Evolutionary conservation across 371 early-diverging fungal genomes (phyloP).

Genomic region (Mortierella sp.): DNA sequence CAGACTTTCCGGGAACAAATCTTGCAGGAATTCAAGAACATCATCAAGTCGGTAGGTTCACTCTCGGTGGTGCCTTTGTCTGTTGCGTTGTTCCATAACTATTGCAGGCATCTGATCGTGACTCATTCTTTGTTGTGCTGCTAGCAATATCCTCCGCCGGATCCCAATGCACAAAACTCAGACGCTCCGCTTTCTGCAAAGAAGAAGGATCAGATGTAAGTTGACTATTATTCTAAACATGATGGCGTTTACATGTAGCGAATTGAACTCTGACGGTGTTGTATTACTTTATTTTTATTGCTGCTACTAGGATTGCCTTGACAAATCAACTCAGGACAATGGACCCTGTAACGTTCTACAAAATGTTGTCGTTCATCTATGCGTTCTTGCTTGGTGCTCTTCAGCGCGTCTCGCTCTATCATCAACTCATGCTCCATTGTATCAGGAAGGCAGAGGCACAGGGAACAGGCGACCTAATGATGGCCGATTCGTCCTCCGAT

Average conservation of each 20-base stretch:
- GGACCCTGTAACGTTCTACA: conserved; percentile 87
- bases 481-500: conserved; percentile 52
- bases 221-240: not conserved
- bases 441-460: conserved; percentile 66
- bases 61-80: not conserved
- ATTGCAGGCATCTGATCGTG: not conserved
- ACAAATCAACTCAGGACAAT: conserved; percentile 72
- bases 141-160: conserved; percentile 63
- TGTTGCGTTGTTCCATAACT: not conserved
- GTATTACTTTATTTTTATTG: not conserved
- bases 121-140: not conserved
- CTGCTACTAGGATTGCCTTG: conserved; percentile 43
- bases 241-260: not conserved
- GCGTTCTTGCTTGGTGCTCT: conserved; percentile 74
- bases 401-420: conserved; percentile 72
- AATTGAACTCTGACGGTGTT: no score
- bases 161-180: conserved; percentile 29
- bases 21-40: conserved; percentile 78
- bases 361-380: conserved; percentile 79
- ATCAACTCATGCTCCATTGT: conserved; percentile 66
- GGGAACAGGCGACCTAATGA: conserved; percentile 52
- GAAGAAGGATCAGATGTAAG: conserved; percentile 66
- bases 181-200: conserved; percentile 38
- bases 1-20: conserved; percentile 81
- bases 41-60: conserved; percentile 76